phyloP scores from a whole-genome alignment of 2,329 filamentous ascomycete species.

The Aspergillus vadensis region DNA sequence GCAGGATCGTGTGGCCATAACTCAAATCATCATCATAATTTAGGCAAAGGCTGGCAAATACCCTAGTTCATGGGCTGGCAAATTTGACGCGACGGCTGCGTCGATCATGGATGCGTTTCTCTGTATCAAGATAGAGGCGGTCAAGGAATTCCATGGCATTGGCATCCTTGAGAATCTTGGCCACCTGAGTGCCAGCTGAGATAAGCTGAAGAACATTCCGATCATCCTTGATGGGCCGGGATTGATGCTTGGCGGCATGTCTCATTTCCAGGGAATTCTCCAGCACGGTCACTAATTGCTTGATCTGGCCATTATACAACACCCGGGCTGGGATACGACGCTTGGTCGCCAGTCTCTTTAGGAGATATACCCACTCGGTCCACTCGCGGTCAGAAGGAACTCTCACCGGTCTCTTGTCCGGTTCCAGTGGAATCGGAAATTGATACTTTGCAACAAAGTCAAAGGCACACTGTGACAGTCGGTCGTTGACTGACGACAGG shows the following conservation, averaged over 20 bases:
- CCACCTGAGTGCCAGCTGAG: constrained; percentile 82
- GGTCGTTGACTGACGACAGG: constrained; percentile 77
- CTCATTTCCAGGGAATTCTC: constrained; percentile 89
- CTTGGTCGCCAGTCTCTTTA: constrained; percentile 84
- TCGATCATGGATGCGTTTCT: constrained; percentile 74
- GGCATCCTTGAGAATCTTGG: constrained; percentile 83
- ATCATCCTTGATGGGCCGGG: constrained; percentile 81
- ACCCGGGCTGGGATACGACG: constrained; percentile 80
- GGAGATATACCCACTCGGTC: constrained; percentile 88
- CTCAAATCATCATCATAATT: constrained; percentile 13
- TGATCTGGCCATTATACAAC: constrained; percentile 86
- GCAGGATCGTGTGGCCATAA: constrained; percentile 8
- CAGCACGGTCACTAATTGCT: constrained; percentile 83
- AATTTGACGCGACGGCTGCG: constrained; percentile 42
- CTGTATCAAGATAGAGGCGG: constrained; percentile 77
- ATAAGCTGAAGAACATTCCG: constrained; percentile 85
- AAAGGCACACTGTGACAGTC: constrained; percentile 81
- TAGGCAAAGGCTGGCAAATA: constrained; percentile 6
- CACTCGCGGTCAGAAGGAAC: constrained; percentile 77
- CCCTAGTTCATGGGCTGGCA: constrained; percentile 28
- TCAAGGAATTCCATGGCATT: constrained; percentile 81
- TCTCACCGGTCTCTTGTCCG: constrained; percentile 77
- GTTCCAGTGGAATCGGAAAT: constrained; percentile 81
- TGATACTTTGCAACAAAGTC: constrained; percentile 91
- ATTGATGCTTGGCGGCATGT: constrained; percentile 81